Evolutionary conservation across 2,329 filamentous ascomycete genomes (phyloP), one percentile per base, ranked within the genome.

Genomic region (Aspergillus fumigatus): DNA sequence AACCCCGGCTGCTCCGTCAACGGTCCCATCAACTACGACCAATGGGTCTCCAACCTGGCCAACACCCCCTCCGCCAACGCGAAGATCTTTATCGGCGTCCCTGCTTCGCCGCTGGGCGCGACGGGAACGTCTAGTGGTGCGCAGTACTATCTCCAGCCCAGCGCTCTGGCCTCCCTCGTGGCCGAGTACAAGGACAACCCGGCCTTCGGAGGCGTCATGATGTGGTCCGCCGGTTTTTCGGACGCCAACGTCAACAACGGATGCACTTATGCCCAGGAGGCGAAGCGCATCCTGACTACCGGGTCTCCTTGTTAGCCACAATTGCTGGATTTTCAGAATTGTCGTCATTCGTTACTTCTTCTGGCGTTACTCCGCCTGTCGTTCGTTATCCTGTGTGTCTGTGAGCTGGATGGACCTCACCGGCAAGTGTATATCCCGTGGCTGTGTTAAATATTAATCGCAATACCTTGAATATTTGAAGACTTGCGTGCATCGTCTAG

Each of bases 141-240:
- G 2, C 57, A 55, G 35, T 64, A 65, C 50, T 66, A 63, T 47
- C 49, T 63, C 8, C 45, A 58, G 10, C 63, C 61, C 10, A 56
- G 40, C 17, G 55, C 50, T 6, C 54, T 65, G 4, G 54, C 62
- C 3, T 47, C 51, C 1, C 40, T 65, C 4, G 59, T 66, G 10
- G 27, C 19, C 32, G 17, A 59, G 23, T 59, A 61, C 38, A 47
- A 47, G 35, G 50, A 41, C 19, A 53, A 60, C 21, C 9, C 58
- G 19, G 51, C 57, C 0, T 66, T 65, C 56, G 62, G 61, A 25
- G 63, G 62, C 10, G 38, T 61, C 25, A 66, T 66, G 75, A 72
- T 77, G 70, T 78, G 75, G 75, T 68, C 68, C 25, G 75, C 75
- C 8, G 74, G 72, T 1, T 77, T 74, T 56, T 76, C 73, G 0